Percentiles rank a stretch among this genome's conserved stretches.
These are phyloP conservation scores for Butyriboletus appendiculatus DNA, from an alignment of 1,284 basidiomycete genomes.

Conservation along the genomic window DNA sequence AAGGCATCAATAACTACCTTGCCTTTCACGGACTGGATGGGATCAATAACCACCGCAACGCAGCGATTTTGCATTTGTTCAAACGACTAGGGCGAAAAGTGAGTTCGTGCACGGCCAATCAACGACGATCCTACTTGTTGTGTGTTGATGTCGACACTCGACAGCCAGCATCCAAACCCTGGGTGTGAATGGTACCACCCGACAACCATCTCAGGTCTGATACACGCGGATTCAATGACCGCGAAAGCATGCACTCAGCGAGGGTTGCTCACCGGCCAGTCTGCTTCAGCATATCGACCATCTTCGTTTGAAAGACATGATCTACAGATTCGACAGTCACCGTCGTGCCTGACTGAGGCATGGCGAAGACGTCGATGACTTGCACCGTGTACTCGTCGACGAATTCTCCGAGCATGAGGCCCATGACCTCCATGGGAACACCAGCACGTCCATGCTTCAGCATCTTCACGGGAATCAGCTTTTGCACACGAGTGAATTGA, in stretches of 20 bases:
- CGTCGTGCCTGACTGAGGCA: conserved; percentile 99
- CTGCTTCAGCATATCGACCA: conserved; percentile 99
- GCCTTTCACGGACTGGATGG: conserved; percentile 98
- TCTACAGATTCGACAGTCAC: conserved; percentile 99
- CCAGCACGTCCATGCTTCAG: conserved; percentile 98
- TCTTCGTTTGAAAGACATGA: conserved; percentile 98
- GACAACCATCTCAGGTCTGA: conserved; percentile 96
- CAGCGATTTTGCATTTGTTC: conserved; percentile 94
- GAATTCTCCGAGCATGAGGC: conserved; percentile 98
- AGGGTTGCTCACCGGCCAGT: conserved; percentile 75
- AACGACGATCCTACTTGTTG: conserved; percentile 71
- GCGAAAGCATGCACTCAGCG: not conserved
- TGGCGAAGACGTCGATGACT: conserved; percentile 99
- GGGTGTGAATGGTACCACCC: conserved; percentile 99
- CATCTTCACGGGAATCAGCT: conserved; percentile 66
- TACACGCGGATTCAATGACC: conserved; percentile 4
- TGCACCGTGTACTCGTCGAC: conserved; percentile 99
- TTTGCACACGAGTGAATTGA: not conserved
- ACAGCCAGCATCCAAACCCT: conserved; percentile 99
- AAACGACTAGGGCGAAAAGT: conserved; percentile 71
- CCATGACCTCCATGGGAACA: conserved; percentile 99
- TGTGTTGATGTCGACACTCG: conserved; percentile 98
- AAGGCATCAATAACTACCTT: conserved; percentile 99
- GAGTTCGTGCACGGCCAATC: conserved; percentile 8
- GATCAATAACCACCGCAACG: conserved; percentile 98